phyloP scores from a whole-genome alignment of 2,329 filamentous ascomycete species.

The Trichoderma semiorbis region DNA sequence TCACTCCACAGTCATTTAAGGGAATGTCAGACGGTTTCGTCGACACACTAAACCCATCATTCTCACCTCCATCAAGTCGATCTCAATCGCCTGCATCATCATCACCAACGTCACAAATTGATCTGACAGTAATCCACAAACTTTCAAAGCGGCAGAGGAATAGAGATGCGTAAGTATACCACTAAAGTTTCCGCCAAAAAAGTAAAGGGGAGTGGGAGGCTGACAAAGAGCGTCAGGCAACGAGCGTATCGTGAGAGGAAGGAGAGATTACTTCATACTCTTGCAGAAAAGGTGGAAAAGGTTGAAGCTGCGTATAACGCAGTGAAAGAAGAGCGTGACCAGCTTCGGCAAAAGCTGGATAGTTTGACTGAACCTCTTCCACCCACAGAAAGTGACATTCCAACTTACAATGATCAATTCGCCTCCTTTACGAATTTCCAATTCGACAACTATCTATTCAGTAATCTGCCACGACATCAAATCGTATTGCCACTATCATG shows the following conservation, averaged over 20 bases:
- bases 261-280: background rate
- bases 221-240: background rate
- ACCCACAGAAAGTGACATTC: background rate
- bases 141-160: background rate
- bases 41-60: background rate
- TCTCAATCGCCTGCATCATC: background rate
- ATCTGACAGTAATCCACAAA: background rate
- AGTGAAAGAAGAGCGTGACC: background rate
- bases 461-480: background rate
- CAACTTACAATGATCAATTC: background rate
- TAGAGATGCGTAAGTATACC: background rate
- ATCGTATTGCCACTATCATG: background rate
- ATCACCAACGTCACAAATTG: background rate
- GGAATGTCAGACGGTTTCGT: background rate
- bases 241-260: background rate
- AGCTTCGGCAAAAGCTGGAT: background rate
- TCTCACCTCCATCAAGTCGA: background rate
- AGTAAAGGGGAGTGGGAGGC: background rate
- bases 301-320: background rate
- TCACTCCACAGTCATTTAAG: background rate
- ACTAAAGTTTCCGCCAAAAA: background rate
- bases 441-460: background rate
- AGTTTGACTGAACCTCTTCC: background rate
- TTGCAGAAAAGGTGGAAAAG: background rate
- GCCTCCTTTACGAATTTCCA: background rate